Conservation (phyloP, 2,329 filamentous ascomycete species). For the Aspergillus sojae region DNA sequence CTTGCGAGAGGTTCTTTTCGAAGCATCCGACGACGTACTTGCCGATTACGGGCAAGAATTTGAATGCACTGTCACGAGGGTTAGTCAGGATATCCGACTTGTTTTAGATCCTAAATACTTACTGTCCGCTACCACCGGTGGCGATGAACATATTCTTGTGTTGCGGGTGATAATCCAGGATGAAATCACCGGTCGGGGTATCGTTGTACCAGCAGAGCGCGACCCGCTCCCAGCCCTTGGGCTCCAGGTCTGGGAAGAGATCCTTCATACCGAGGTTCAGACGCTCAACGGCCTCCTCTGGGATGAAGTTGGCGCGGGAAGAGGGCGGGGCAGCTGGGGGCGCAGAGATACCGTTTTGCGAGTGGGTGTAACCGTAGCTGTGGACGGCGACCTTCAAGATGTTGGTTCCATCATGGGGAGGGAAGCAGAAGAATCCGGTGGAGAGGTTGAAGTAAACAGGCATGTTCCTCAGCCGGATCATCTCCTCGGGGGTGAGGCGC, state of each 20-base stretch:
- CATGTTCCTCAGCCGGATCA: conserved; percentile 61
- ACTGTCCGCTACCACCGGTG: conserved; percentile 35
- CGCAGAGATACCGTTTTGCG: conserved; percentile 22
- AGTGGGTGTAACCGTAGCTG: conserved; percentile 61
- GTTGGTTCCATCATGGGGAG: conserved; percentile 34
- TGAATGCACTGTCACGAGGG: conserved; percentile 55
- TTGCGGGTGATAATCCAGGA: conserved; percentile 67
- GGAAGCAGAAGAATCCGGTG: conserved; percentile 53
- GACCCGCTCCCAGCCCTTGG: conserved; percentile 60
- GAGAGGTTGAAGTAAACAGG: conserved; percentile 59
- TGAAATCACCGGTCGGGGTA: conserved; percentile 68
- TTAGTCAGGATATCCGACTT: neutral
- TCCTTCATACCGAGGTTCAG: conserved; percentile 61
- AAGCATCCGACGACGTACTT: conserved; percentile 63
- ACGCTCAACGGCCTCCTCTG: conserved; percentile 57
- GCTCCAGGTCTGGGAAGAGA: conserved; percentile 60
- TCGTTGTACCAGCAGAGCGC: conserved; percentile 74
- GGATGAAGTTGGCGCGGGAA: conserved; percentile 34
- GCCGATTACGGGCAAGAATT: conserved; percentile 64
- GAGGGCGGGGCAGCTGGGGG: conserved; percentile 23
- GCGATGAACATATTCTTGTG: conserved; percentile 43
- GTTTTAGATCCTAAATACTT: conserved; percentile 6
- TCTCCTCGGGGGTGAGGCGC: conserved; percentile 68
- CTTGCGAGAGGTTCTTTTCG: conserved; percentile 43
- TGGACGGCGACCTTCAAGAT: conserved; percentile 67